phyloP scores from a whole-genome alignment of 2,329 filamentous ascomycete species.

The Penicillium sp. region DNA sequence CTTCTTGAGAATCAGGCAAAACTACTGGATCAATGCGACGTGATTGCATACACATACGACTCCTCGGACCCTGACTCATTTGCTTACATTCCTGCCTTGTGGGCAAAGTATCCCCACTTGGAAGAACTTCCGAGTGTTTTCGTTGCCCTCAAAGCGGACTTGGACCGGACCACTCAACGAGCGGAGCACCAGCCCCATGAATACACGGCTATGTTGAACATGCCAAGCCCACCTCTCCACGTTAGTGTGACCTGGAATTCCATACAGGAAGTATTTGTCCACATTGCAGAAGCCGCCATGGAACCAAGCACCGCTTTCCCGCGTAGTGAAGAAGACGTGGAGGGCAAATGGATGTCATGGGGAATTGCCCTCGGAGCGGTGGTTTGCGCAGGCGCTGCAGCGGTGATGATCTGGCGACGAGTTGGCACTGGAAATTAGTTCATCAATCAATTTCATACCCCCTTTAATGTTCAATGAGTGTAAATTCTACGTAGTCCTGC shows the following conservation, averaged over 20 bases:
- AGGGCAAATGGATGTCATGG: conserved; percentile 77
- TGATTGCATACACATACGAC: conserved; percentile 95
- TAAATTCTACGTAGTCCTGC: not conserved
- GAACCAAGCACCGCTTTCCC: conserved; percentile 87
- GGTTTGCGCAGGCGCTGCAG: conserved; percentile 59
- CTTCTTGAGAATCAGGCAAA: conserved; percentile 90
- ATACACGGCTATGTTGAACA: conserved; percentile 80
- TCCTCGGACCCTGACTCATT: conserved; percentile 97
- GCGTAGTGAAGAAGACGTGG: conserved; percentile 77
- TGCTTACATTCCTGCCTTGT: conserved; percentile 80
- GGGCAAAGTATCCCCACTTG: conserved; percentile 76
- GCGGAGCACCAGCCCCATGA: conserved; percentile 88
- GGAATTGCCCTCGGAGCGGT: conserved; percentile 81
- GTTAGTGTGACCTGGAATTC: conserved; percentile 94
- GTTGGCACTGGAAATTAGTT: conserved; percentile 36
- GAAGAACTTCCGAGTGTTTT: conserved; percentile 91
- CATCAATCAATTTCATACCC: conserved; percentile 18
- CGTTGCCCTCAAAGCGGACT: conserved; percentile 90
- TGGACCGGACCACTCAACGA: conserved; percentile 94
- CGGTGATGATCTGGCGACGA: conserved; percentile 62
- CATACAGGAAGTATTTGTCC: conserved; percentile 91
- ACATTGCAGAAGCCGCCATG: conserved; percentile 85
- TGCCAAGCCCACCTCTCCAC: conserved; percentile 82
- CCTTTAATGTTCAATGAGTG: not conserved
- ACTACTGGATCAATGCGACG: conserved; percentile 81